Percentiles rank a stretch among this genome's conserved stretches.
Conservation (phyloP, 139 green algal genomes). For the Chlorella sp. region DNA sequence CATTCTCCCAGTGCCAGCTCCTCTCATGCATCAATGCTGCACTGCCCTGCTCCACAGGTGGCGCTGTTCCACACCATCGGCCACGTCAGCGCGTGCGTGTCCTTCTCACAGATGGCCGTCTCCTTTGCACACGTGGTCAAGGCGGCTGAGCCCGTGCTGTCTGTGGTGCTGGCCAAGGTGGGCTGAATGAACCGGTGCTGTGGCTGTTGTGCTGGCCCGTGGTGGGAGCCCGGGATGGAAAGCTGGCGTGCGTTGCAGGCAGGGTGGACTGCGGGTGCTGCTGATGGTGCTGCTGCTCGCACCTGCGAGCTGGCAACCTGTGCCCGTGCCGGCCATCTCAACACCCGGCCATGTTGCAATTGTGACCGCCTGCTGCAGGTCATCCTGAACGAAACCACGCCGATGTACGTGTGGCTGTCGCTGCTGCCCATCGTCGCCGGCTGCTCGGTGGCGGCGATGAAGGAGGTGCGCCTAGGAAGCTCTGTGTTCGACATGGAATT, state of each 20-base stretch:
- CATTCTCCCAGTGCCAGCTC: slow-evolving; percentile 60
- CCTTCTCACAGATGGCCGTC: slow-evolving; percentile 86
- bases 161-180: slow-evolving; percentile 69
- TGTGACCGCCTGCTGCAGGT: too few species aligned
- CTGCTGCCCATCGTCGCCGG: slow-evolving; percentile 86
- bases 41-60: slow-evolving; percentile 57
- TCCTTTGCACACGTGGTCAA: slow-evolving; percentile 89
- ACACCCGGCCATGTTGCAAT: too few species aligned
- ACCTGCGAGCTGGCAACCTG: too few species aligned
- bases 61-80: slow-evolving; percentile 87
- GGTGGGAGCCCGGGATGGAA: too few species aligned
- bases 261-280: too few species aligned
- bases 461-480: slow-evolving; percentile 62
- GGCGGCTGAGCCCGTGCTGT: slow-evolving; percentile 70
- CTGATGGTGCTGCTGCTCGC: too few species aligned
- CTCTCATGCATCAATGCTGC: not conserved
- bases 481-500: too few species aligned
- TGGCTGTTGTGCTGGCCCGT: too few species aligned
- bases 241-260: too few species aligned
- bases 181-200: too few species aligned
- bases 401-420: slow-evolving; percentile 80
- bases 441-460: slow-evolving; percentile 87
- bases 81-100: slow-evolving; percentile 81
- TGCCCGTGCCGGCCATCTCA: too few species aligned
- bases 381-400: slow-evolving; percentile 58